Conservation (phyloP, 1,284 basidiomycete genomes). For the Peniophora sp. region DNA sequence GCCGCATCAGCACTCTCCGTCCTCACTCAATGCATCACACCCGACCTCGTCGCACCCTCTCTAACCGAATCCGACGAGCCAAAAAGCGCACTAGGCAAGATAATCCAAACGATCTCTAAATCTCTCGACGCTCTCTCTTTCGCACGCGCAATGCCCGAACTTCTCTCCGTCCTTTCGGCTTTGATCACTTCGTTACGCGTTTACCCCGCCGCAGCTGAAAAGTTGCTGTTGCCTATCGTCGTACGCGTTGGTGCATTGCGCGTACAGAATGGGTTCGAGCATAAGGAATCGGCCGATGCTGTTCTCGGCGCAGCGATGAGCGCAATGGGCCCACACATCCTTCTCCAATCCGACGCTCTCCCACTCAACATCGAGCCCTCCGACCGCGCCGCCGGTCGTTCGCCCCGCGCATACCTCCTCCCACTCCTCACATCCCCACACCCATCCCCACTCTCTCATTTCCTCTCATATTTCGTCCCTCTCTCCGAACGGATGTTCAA, state of each 20-base stretch:
- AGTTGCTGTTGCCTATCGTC: conserved; percentile 70
- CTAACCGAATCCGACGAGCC: conserved; percentile 37
- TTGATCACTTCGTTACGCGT: conserved; percentile 40
- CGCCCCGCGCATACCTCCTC: conserved; percentile 85
- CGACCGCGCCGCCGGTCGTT: conserved; percentile 63
- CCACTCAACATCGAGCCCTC: conserved; percentile 83
- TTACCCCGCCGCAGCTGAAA: conserved; percentile 53
- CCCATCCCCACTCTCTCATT: conserved; percentile 79
- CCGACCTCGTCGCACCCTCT: conserved; percentile 49
- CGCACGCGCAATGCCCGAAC: conserved; percentile 63
- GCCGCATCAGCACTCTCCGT: conserved; percentile 57
- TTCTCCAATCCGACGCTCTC: conserved; percentile 53
- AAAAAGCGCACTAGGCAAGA: conserved; percentile 49
- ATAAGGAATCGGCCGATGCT: conserved; percentile 83
- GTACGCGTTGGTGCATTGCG: conserved; percentile 71
- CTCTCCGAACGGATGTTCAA: conserved; percentile 92
- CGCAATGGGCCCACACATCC: conserved; percentile 77
- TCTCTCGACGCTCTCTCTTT: conserved; percentile 66
- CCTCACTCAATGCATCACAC: conserved; percentile 64
- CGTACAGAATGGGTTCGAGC: conserved; percentile 78
- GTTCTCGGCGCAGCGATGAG: conserved; percentile 80
- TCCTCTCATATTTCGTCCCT: conserved; percentile 87
- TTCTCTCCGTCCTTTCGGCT: conserved; percentile 56
- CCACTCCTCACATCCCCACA: conserved; percentile 83
- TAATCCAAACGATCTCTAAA: conserved; percentile 55